A percentile compares a stretch with the other conserved stretches of the same genome.
Conservation (phyloP, 495 filamentous ascomycete genomes). For the Collariella sp. region DNA sequence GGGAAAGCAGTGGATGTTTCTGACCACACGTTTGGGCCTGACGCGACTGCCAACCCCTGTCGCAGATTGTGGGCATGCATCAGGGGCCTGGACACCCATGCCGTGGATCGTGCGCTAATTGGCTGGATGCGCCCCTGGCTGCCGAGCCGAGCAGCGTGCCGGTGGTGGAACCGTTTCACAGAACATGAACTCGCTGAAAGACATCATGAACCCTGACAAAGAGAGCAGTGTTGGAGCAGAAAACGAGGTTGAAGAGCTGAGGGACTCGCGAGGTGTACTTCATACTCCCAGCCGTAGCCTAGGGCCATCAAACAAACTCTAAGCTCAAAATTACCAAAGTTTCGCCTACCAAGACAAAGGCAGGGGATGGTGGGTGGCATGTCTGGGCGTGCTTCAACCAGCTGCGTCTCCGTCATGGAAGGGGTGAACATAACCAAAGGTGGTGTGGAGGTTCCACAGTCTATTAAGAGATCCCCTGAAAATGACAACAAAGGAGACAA, state of each 20-base stretch:
- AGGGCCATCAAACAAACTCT: no score
- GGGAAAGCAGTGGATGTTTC: background rate
- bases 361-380: background rate
- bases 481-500: background rate
- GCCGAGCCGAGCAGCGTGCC: background rate
- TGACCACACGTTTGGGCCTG: background rate
- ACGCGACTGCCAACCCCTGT: conserved; percentile 18
- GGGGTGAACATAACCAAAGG: background rate
- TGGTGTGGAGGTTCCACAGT: background rate
- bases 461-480: background rate
- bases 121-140: background rate
- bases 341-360: no score
- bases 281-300: no score
- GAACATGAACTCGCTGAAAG: no score
- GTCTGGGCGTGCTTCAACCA: background rate
- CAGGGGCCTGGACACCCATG: conserved; percentile 7
- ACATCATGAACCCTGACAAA: background rate
- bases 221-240: no score
- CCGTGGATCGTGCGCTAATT: conserved; percentile 2
- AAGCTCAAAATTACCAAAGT: no score
- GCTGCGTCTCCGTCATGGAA: background rate
- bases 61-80: conserved; percentile 15
- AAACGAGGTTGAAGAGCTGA: no score
- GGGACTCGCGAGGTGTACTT: no score
- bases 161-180: background rate